phyloP scores from a whole-genome alignment of 176 grass and related monocot species.

The Ananas comosus region DNA sequence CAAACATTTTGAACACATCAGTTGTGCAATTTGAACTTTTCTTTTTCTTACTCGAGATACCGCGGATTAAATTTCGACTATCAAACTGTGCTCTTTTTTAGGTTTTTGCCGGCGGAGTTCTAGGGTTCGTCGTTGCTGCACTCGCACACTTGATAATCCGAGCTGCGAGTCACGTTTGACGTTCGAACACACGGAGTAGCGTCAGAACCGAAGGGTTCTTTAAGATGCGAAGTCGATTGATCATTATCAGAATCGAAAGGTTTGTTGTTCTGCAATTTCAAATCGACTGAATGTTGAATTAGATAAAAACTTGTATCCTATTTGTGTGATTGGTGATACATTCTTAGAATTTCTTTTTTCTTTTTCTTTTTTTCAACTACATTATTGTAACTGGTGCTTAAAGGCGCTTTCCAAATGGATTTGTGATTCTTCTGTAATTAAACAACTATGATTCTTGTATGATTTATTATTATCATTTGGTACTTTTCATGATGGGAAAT shows the following conservation, averaged over 20 bases:
- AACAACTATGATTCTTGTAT: not conserved
- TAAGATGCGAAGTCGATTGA: conserved; percentile 3
- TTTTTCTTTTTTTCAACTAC: not conserved
- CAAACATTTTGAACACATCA: not conserved
- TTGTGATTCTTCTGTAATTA: not conserved
- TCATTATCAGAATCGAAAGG: not conserved
- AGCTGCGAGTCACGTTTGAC: conserved; percentile 37
- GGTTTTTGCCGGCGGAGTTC: conserved; percentile 60
- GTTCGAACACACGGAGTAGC: not conserved
- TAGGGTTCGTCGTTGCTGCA: conserved; percentile 67
- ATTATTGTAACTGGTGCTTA: not conserved
- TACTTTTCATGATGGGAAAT: not conserved
- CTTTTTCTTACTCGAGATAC: not conserved
- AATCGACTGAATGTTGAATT: not conserved
- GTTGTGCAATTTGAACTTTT: not conserved
- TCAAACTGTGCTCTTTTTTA: conserved; percentile 10
- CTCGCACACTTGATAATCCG: conserved; percentile 45
- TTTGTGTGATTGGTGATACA: not conserved
- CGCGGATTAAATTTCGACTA: not conserved
- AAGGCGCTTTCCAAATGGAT: not conserved
- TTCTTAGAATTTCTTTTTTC: not conserved
- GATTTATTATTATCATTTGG: not conserved
- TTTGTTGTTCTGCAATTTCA: not conserved
- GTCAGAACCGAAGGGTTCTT: conserved; percentile 17
- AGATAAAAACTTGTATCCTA: not conserved